Conservation (phyloP, 495 filamentous ascomycete species). For the Penicillium chermesinum region DNA sequence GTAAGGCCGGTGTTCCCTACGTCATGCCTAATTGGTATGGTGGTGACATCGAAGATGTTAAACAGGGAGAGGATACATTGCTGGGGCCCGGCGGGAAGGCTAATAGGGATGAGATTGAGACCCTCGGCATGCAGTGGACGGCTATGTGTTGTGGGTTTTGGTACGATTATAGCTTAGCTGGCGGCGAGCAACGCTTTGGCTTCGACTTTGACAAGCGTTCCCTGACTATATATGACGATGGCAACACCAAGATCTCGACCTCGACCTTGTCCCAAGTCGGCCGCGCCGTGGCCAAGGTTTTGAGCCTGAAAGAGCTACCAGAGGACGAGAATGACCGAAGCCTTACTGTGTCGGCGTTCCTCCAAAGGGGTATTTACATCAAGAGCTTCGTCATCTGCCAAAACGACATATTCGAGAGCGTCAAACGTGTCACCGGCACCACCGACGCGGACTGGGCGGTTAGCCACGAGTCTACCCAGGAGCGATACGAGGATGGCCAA, state of each 20-base stretch:
- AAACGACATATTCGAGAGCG: conserved; percentile 49
- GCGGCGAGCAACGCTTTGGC: conserved; percentile 32
- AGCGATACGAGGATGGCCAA: conserved; percentile 43
- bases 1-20: conserved; percentile 55
- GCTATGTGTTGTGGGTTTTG: conserved; percentile 46
- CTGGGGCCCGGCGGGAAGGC: conserved; percentile 12
- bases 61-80: background rate
- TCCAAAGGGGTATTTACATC: conserved; percentile 42
- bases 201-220: conserved; percentile 43
- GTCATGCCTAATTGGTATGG: conserved; percentile 59
- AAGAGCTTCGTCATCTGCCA: conserved; percentile 47
- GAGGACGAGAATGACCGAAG: conserved; percentile 41
- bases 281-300: conserved; percentile 40
- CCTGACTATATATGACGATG: conserved; percentile 48
- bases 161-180: conserved; percentile 49
- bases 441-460: conserved; percentile 54
- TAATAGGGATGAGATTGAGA: conserved; percentile 34
- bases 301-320: conserved; percentile 43
- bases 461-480: conserved; percentile 31
- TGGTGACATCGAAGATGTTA: conserved; percentile 27
- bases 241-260: conserved; percentile 33
- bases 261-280: conserved; percentile 47
- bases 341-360: conserved; percentile 29
- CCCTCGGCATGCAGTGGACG: conserved; percentile 47
- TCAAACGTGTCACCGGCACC: conserved; percentile 51